These are phyloP conservation scores for Euryodendron excelsum DNA, from an alignment of 148 eudicot genomes.

Conservation along the genomic window DNA sequence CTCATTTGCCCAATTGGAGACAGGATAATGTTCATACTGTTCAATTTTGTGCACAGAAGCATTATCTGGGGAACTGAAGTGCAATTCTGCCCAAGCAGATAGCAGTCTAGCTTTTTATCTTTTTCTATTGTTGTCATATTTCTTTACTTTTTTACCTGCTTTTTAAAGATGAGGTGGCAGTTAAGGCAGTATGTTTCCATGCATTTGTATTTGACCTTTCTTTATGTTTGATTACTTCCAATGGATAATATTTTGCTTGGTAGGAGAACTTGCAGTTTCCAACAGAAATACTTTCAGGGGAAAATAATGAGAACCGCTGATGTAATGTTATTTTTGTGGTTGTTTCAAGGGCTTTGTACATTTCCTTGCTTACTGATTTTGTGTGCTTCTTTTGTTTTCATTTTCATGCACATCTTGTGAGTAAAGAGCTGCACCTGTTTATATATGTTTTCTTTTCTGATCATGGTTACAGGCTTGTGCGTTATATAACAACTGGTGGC, in stretches of 20 bases:
- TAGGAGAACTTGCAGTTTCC: neutral
- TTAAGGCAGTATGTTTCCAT: neutral
- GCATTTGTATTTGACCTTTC: neutral
- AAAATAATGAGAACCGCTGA: neutral
- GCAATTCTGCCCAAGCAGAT: neutral
- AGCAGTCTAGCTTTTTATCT: neutral
- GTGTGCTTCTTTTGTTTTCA: neutral
- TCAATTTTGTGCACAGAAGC: neutral
- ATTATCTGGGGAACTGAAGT: neutral
- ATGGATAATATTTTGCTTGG: neutral
- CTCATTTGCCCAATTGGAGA: neutral
- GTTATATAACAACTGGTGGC: constrained; percentile 97
- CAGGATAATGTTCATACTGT: neutral
- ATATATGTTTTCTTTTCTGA: neutral
- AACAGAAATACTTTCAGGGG: neutral
- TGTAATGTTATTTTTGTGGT: neutral
- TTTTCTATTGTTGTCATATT: too few species aligned
- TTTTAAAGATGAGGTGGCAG: neutral
- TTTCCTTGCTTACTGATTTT: neutral
- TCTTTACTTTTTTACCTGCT: neutral
- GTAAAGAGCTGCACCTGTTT: neutral
- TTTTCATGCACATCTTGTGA: constrained; percentile 7
- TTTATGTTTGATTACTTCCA: neutral
- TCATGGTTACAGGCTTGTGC: constrained; percentile 84
- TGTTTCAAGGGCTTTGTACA: neutral